A percentile compares a stretch with the other conserved stretches of the same genome.
These are phyloP conservation scores for Metschnikowia chrysomelidarum DNA, from an alignment of 805 yeast species.

Conservation along the genomic window DNA sequence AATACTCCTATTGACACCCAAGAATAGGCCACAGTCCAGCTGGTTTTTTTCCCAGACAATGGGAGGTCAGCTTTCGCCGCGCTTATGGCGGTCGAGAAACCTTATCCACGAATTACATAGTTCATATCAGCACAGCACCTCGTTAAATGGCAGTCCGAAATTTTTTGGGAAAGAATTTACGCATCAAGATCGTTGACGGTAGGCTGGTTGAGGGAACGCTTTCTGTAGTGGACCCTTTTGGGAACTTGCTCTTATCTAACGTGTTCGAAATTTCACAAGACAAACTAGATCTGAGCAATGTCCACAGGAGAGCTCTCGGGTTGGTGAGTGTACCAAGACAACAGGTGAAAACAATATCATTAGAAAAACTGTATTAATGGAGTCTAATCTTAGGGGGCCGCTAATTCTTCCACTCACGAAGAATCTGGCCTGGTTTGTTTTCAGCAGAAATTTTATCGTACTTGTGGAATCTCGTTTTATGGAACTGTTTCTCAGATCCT, in stretches of 20 bases:
- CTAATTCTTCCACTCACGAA: slow-evolving; percentile 1
- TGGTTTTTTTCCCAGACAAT: too few species aligned
- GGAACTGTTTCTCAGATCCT: background rate
- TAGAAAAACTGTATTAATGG: slow-evolving; percentile 18
- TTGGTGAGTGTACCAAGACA: slow-evolving; percentile 27
- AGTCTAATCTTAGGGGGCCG: background rate
- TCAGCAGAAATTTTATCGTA: slow-evolving; percentile 3
- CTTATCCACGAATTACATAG: too few species aligned
- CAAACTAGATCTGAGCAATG: slow-evolving; percentile 19
- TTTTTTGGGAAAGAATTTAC: slow-evolving; percentile 33
- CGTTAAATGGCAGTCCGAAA: slow-evolving; percentile 7
- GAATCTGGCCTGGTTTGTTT: slow-evolving; percentile 10
- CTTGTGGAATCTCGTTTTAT: slow-evolving; percentile 4
- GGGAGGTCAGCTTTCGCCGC: too few species aligned
- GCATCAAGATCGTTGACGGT: slow-evolving; percentile 28
- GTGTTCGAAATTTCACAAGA: slow-evolving; percentile 34
- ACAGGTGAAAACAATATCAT: slow-evolving; percentile 18
- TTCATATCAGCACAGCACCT: too few species aligned
- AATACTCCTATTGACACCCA: too few species aligned
- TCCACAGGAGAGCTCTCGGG: slow-evolving; percentile 26
- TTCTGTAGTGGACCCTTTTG: slow-evolving; percentile 43
- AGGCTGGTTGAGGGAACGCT: slow-evolving; percentile 37
- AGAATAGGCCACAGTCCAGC: too few species aligned
- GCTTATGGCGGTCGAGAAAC: too few species aligned
- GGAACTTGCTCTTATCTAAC: slow-evolving; percentile 37